Conservation (phyloP, 495 filamentous ascomycete genomes). For the Melanomma pulvis-pyrius region DNA sequence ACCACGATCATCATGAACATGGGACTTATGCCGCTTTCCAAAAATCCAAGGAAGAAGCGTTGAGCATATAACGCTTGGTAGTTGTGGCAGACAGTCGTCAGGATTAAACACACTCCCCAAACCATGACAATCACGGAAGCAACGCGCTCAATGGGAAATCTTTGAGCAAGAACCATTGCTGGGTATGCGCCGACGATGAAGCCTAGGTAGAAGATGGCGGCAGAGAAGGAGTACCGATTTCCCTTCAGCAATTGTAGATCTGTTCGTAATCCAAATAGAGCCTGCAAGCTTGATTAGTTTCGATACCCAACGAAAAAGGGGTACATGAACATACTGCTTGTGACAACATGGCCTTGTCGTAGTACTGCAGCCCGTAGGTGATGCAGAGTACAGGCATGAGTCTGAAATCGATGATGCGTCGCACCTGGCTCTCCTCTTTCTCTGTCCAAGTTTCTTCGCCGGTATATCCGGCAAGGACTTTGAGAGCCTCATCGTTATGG, state of each 20-base stretch:
- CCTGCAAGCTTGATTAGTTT: background rate
- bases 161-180: constrained; percentile 48
- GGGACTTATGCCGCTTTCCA: constrained; percentile 50
- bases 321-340: constrained; percentile 39
- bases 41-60: constrained; percentile 53
- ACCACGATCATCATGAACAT: constrained; percentile 52
- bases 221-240: constrained; percentile 46
- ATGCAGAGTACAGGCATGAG: constrained; percentile 56
- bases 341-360: constrained; percentile 49
- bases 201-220: constrained; percentile 53
- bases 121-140: constrained; percentile 41
- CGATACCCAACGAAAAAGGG: background rate
- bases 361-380: constrained; percentile 51
- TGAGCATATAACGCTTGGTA: constrained; percentile 49
- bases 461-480: constrained; percentile 44
- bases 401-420: constrained; percentile 49
- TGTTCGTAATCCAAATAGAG: constrained; percentile 44
- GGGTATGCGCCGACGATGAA: constrained; percentile 55
- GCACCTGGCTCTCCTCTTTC: constrained; percentile 45
- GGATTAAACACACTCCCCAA: constrained; percentile 46
- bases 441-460: constrained; percentile 49
- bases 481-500: constrained; percentile 52
- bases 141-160: constrained; percentile 52
- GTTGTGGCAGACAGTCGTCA: constrained; percentile 46
- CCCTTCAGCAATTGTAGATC: constrained; percentile 45